Evolutionary conservation across 345 rosid genomes (phyloP), one percentile per base, ranked within the genome.

Genomic region (Boechera divaricarpa): DNA sequence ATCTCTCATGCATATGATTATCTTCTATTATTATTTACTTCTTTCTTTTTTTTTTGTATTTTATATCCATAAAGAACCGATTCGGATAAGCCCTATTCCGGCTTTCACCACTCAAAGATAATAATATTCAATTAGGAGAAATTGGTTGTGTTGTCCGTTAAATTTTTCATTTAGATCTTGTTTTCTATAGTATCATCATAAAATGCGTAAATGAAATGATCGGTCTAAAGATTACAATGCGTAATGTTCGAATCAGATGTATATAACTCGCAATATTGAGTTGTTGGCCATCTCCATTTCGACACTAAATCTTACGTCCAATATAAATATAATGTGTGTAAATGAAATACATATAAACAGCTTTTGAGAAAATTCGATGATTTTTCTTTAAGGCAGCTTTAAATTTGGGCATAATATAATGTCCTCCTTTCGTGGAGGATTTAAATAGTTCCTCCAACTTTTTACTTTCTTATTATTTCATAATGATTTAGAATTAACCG

Each of bases 1-100:
- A 72, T 77, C 69, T 77, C 55, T 70, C 76, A 77, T 70, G 67
- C 76, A 70, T 48, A 48, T 63, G 42, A 63, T 53, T 18, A 63
- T 77, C 76, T 62, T 42, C 41, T 69, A 41, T 63, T 70, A 47
- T 70, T 41, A 31, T 59, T 76, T 60, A 60, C 60, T 59, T 56
- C 4, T 10, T 51, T 2, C 24, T 13, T 29, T 6, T 48, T 48
- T 18, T 42, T 63, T 28, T 65, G 72, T 77, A 57, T 77, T 32
- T 57, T 58, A 57, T 57, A 21, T 39, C 56, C 24, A 15, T 39
- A 58, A 38, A 69, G 48, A 61, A 69, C 64, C 15, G 51, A 62
- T 69, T 62, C 58, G 39, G 56, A 69, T 52, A 69, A 21, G 57
- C 63, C 63, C 63, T 56, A 45, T 55, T 74, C 60, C n/a, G 78